Evolutionary conservation across 2,329 filamentous ascomycete genomes (phyloP).

Genomic region (Diplodia seriata): DNA sequence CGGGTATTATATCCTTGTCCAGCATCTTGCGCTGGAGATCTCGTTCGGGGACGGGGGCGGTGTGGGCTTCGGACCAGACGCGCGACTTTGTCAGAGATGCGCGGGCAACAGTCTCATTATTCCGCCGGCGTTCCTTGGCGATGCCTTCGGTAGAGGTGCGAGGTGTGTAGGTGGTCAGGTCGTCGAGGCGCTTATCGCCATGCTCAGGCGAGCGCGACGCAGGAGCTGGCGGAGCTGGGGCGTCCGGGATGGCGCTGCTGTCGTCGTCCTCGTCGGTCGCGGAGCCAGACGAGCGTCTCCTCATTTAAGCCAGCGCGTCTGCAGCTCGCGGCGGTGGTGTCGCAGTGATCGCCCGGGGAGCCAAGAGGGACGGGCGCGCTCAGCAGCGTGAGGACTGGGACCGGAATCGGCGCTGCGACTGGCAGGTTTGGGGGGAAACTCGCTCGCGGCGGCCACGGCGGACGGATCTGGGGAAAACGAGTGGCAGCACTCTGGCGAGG

Average conservation of each 20-base stretch:
- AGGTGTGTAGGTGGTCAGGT: slow-evolving; percentile 31
- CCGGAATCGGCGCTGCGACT: slow-evolving; percentile 7
- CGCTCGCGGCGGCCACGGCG: not conserved
- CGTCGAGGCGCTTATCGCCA: slow-evolving; percentile 36
- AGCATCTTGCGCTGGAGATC: slow-evolving; percentile 36
- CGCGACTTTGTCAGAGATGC: slow-evolving; percentile 31
- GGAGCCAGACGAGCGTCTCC: slow-evolving; percentile 50
- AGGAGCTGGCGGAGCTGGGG: slow-evolving; percentile 19
- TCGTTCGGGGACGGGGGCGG: slow-evolving; percentile 37
- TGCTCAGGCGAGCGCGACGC: slow-evolving; percentile 33
- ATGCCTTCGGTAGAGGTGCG: slow-evolving; percentile 29
- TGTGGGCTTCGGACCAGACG: slow-evolving; percentile 32
- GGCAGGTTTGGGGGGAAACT: not conserved
- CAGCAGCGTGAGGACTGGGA: slow-evolving; percentile 19
- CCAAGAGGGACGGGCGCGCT: slow-evolving; percentile 30
- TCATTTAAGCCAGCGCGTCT: slow-evolving; percentile 41
- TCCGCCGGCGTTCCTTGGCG: slow-evolving; percentile 34
- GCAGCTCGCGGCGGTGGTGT: slow-evolving; percentile 6
- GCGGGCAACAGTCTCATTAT: slow-evolving; percentile 35
- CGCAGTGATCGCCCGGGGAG: slow-evolving; percentile 29
- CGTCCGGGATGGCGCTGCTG: slow-evolving; percentile 35
- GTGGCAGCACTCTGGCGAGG: slow-evolving; percentile 17
- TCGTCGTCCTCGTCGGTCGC: slow-evolving; percentile 50
- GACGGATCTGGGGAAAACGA: slow-evolving; percentile 24
- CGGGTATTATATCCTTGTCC: slow-evolving; percentile 42